Base-by-base conservation (phyloP, 2,329 filamentous ascomycete species). In the Claviceps capensis region DNA sequence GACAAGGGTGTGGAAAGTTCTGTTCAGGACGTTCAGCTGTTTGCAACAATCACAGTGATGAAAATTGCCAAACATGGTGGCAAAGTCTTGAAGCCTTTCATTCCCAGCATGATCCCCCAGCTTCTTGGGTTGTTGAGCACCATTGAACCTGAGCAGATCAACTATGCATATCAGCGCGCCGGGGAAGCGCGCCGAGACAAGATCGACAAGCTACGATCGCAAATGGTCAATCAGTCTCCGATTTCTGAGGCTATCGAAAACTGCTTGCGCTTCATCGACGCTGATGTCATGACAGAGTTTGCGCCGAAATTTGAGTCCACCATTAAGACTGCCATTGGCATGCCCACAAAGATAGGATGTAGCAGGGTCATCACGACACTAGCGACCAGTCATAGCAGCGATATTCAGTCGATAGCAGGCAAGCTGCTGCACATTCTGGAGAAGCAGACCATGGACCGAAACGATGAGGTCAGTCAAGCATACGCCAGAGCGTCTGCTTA, bases 271-370 rank as follows among this genome's bases (percentile, higher is more conserved):
- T 82, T 87, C 50, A 75, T 94, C 1, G 88, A 97, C 62, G 82
- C 81, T 6, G 70, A 74, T 4, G 83, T 85, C n/a, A 91, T 96
- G 81, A 76, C 77, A 46, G 75, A 82, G 19, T 74, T 96, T 9
- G 81, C 83, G 38, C 81, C 83, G 2, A 79, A 74, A 45, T 75
- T 98, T 0, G 85, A 93, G 64, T 76, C 78, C 34, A 83, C 86
- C 0, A 88, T 97, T 67, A 93, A 91, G 64, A 82, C 78, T 26
- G 87, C 90, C 1, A 82, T 98, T 40, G 91, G 90, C 1, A 82
- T 97, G 69, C 91, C 91, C 2, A 94, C 89, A 0, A 97, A 97
- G 70, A 85, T 97, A 47, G 93, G 89, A 40, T 94, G 89, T 61
- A 86, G 85, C 57, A 81, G 88, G 52, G 83, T 96, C 2, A 75